Conservation (phyloP, 176 grass and related monocot species). For the Avena eriantha region DNA sequence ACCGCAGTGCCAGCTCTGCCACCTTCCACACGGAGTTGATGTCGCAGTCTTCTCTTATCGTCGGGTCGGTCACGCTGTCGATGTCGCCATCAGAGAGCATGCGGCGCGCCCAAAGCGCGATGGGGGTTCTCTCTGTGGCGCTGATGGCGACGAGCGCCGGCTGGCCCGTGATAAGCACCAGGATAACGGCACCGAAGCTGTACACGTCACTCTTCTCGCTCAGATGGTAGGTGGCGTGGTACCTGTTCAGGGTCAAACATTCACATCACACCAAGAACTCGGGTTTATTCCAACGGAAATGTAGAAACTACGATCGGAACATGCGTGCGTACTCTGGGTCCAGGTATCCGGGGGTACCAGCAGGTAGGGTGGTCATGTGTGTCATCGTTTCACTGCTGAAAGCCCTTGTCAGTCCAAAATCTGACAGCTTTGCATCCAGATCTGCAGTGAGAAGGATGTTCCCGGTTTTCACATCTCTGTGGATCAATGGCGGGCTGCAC, state of each 20-base stretch:
- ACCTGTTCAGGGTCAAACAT: background rate
- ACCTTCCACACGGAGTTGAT: slow-evolving; percentile 38
- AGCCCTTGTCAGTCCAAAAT: slow-evolving; percentile 39
- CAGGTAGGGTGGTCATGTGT: background rate
- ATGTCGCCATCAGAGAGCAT: slow-evolving; percentile 3
- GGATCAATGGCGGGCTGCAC: slow-evolving; percentile 26
- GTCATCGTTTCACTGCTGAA: slow-evolving; percentile 8
- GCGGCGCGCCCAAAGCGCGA: slow-evolving; percentile 21
- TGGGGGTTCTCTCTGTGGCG: background rate
- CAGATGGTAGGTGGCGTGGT: background rate
- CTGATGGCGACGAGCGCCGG: background rate
- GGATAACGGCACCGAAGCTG: slow-evolving; percentile 33
- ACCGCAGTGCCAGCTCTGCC: slow-evolving; percentile 27
- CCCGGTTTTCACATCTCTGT: slow-evolving; percentile 35
- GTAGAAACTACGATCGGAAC: background rate
- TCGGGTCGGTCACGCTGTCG: background rate
- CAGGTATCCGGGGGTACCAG: slow-evolving; percentile 24
- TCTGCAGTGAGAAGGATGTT: slow-evolving; percentile 39
- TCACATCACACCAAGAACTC: background rate
- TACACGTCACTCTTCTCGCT: slow-evolving; percentile 48
- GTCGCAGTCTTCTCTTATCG: slow-evolving; percentile 20
- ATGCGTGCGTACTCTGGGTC: slow-evolving; percentile 39
- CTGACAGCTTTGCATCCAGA: slow-evolving; percentile 13
- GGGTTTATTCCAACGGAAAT: background rate
- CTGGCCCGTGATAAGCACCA: slow-evolving; percentile 39